Evolutionary conservation across 1,139 yeast species (phyloP).

Genomic region (Protomyces arabidopsidicola): DNA sequence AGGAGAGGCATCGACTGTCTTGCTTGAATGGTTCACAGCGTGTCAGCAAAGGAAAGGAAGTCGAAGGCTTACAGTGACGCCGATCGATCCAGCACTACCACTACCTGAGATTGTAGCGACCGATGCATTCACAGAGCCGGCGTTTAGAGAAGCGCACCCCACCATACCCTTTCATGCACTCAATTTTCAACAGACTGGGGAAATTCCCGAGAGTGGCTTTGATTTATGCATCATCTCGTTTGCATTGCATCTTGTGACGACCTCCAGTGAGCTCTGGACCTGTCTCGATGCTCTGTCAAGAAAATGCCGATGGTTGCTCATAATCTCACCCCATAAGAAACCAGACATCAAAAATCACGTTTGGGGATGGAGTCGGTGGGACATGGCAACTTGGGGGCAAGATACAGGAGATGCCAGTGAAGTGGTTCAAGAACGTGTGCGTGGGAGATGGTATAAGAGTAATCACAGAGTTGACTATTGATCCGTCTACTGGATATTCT

Average conservation of each 20-base stretch:
- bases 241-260: slow-evolving; percentile 26
- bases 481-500: background rate
- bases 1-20: slow-evolving; percentile 26
- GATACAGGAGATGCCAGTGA: slow-evolving; percentile 9
- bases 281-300: slow-evolving; percentile 25
- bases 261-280: slow-evolving; percentile 19
- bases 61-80: slow-evolving; percentile 7
- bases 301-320: slow-evolving; percentile 26
- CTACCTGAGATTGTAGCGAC: slow-evolving; percentile 17
- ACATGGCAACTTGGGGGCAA: slow-evolving; percentile 26
- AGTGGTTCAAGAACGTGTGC: slow-evolving; percentile 17
- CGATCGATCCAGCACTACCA: background rate
- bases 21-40: slow-evolving; percentile 25
- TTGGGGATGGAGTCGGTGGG: slow-evolving; percentile 29
- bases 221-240: slow-evolving; percentile 20
- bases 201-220: slow-evolving; percentile 8
- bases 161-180: slow-evolving; percentile 18
- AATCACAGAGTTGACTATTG: slow-evolving; percentile 1
- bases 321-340: slow-evolving; percentile 27
- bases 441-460: slow-evolving; percentile 17
- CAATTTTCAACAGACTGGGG: slow-evolving; percentile 12
- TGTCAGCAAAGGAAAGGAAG: slow-evolving; percentile 3
- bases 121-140: slow-evolving; percentile 28
- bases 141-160: slow-evolving; percentile 23
- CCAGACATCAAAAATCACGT: slow-evolving; percentile 25